Evolutionary conservation across 2,329 filamentous ascomycete genomes (phyloP).

Genomic region (Colletotrichum sp.): DNA sequence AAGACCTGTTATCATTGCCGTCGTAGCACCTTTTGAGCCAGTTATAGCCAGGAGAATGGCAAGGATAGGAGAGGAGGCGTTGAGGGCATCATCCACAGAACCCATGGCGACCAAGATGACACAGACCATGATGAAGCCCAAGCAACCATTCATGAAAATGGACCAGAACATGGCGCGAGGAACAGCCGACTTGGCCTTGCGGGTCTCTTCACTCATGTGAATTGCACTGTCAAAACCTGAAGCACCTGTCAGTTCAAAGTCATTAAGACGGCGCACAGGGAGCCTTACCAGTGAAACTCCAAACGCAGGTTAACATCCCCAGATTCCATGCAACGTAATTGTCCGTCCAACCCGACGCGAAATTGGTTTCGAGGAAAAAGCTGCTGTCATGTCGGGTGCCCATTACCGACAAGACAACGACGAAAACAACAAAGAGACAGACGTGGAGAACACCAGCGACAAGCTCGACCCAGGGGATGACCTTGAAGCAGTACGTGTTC

Average conservation of each 20-base stretch:
- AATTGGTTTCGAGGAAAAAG: not conserved
- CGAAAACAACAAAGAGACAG: not conserved
- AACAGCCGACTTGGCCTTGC: constrained; percentile 5
- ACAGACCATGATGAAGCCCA: constrained; percentile 24
- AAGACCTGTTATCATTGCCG: not conserved
- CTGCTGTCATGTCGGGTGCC: not conserved
- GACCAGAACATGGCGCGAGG: constrained; percentile 19
- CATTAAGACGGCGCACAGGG: rapidly evolving
- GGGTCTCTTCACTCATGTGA: constrained; percentile 20
- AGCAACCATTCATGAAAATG: constrained; percentile 39
- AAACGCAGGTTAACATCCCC: not conserved
- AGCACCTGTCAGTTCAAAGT: not conserved
- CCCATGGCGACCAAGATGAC: not conserved
- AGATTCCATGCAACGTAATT: not conserved
- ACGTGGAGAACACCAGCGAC: not conserved
- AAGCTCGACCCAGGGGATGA: not conserved
- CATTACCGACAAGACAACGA: not conserved
- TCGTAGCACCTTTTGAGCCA: not conserved
- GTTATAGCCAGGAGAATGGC: not conserved
- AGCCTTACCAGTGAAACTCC: not conserved
- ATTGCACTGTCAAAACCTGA: not conserved
- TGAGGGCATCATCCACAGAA: not conserved
- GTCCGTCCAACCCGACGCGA: not conserved
- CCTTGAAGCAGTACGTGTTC: not conserved
- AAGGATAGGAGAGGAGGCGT: not conserved